Evolutionary conservation across 257 asterid species (phyloP).

Genomic region (Solanum neorickii): DNA sequence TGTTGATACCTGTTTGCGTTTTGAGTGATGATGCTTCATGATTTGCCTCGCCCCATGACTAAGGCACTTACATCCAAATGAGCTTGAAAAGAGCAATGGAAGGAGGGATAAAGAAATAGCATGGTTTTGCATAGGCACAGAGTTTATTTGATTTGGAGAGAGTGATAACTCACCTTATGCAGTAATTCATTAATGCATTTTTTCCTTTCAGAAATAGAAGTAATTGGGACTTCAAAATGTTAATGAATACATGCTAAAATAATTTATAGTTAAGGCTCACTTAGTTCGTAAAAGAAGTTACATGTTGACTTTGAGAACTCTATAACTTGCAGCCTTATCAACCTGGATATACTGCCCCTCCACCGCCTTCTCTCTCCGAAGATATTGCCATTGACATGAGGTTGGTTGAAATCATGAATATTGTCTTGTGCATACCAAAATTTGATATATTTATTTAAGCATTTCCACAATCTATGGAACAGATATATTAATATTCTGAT

Average conservation of each 20-base stretch:
- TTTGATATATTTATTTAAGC: background rate
- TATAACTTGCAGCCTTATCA: constrained; percentile 26
- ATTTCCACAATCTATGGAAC: background rate
- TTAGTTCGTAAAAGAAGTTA: background rate
- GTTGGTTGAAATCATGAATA: background rate
- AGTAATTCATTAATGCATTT: background rate
- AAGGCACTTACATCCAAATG: background rate
- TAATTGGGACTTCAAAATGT: background rate
- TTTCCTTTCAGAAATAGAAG: background rate
- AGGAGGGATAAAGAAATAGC: background rate
- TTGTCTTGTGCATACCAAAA: background rate
- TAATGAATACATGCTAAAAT: background rate
- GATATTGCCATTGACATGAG: constrained; percentile 19
- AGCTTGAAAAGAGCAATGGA: background rate
- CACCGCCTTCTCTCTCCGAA: constrained; percentile 17
- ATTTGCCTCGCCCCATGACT: background rate
- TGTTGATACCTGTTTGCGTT: background rate
- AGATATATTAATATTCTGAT: background rate
- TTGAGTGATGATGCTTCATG: background rate
- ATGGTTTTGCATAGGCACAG: background rate
- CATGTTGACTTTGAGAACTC: background rate
- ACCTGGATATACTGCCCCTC: constrained; percentile 44
- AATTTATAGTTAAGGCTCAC: background rate
- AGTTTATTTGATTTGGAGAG: background rate
- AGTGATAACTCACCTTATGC: background rate